Evolutionary conservation across 2,329 filamentous ascomycete species (phyloP), one percentile per base, ranked within the genome.

Genomic region (Nemania sp.): DNA sequence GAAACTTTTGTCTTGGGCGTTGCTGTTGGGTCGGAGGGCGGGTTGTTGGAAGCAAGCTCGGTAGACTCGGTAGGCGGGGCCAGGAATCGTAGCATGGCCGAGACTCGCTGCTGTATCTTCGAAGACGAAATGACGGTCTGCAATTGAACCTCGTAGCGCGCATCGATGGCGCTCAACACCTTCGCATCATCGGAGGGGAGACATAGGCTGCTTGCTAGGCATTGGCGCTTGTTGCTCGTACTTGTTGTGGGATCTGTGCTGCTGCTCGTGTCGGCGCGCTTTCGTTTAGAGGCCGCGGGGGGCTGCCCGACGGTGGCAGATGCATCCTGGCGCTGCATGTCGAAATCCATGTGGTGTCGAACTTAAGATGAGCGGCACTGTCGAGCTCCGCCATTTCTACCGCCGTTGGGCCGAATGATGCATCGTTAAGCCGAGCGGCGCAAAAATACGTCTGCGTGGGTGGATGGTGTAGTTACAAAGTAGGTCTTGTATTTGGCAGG

Each of bases 71-170:
- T n/a, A 26, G 52, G 44, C 17, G 66, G 51, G 61, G 64, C 22
- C 71, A 66, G 71, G 59, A 83, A 79, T 3, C 68, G 68, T 17
- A 77, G 66, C 33, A 77, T 68, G 23, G 74, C 71, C 19, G 67
- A 66, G 53, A 83, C 75, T 52, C 81, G 80, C 63, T 80, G 81
- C 56, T 74, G 73, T 55, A 88, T 86, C 64, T 80, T 76, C 4
- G 83, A 79, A 2, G 83, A 84, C 2, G 83, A 82, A 33, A 86
- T 77, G 39, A 86, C 76, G 17, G 78, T 82, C 47, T 80, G 73
- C 1, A 76, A 63, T 28, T 79, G 76, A 46, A 86, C 67, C 41
- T 80, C 73, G 68, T 80, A 79, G 47, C 75, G 77, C 3, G 70
- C 59, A 17, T 68, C 67, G 15, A 84, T 72, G 20, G 67, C 62